Evolutionary conservation across 2,329 filamentous ascomycete species (phyloP), one percentile per base, ranked within the genome.

Genomic region (Colletotrichum camelliae): DNA sequence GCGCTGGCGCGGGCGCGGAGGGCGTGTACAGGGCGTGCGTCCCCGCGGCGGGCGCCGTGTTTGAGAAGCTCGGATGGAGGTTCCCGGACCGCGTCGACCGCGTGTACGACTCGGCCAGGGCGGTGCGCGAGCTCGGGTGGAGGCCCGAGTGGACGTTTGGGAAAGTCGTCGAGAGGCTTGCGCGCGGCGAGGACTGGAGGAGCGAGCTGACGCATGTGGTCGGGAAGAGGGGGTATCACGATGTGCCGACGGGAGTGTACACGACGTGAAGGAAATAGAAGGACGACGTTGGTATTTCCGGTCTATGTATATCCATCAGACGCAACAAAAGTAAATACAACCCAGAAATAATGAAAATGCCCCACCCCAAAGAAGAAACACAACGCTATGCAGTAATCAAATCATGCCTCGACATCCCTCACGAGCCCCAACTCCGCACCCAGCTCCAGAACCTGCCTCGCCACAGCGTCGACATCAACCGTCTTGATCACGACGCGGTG

Each of bases 401-500:
- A 1, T 48, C 39, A 48, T 48, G 43, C n/a, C 43, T 48, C 43
- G 3, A 68, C 21, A 7, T 67, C 48, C n/a, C 68, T 70, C 21
- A 73, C 27, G 13, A 76, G 21, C 29, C 73, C 67, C 33, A 77
- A 43, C 78, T 87, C 83, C 78, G 84, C 85, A 5, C 89, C 89
- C 48, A 91, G 80, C 29, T 87, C 84, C 43, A 92, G 82, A 35
- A 93, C 89, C 64, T 88, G 86, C 13, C 86, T 83, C 13, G 90
- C 86, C 13, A 94, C 85, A 12, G 83, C 86, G 65, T 90, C 86
- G 4, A 96, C 93, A 82, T 96, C 94, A 35, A 83, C 85, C 27
- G 85, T 86, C 86, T 94, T 94, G 75, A 96, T 88, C 3, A 94
- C 93, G 65, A 96, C 86, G 7, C 94, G 86, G 82, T 96, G 94